Conservation (phyloP, 768 basidiomycete species). For the Punctularia strigosozonata region DNA sequence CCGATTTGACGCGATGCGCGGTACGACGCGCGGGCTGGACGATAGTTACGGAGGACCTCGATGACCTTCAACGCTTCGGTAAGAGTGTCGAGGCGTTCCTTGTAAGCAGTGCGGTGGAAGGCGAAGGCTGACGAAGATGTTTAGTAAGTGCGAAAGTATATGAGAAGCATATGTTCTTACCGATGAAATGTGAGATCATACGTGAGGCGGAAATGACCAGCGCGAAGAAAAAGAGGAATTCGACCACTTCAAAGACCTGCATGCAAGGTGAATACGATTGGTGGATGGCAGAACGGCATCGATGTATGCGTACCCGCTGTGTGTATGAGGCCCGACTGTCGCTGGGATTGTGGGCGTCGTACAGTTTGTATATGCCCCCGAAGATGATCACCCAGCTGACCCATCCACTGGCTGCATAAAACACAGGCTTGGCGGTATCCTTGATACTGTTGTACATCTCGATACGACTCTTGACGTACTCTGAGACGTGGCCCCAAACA, state of each 20-base stretch:
- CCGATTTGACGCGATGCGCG: constrained; percentile 2
- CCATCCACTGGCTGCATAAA: constrained; percentile 64
- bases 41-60: constrained; percentile 56
- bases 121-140: constrained; percentile 35
- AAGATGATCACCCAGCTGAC: constrained; percentile 72
- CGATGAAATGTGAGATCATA: constrained; percentile 60
- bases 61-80: constrained; percentile 41
- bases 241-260: constrained; percentile 49
- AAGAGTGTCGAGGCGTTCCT: constrained; percentile 55
- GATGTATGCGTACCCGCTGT: constrained; percentile 30
- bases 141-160: constrained; percentile 1
- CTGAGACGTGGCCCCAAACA: constrained; percentile 69
- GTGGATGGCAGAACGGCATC: not conserved
- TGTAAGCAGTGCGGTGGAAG: constrained; percentile 70
- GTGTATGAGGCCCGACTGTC: constrained; percentile 52
- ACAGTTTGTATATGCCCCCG: constrained; percentile 47
- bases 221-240: constrained; percentile 68
- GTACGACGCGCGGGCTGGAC: constrained; percentile 34
- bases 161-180: constrained; percentile 12
- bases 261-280: not conserved
- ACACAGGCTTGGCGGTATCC: constrained; percentile 54
- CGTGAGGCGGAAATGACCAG: constrained; percentile 51
- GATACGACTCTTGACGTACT: constrained; percentile 48
- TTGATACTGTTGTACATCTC: constrained; percentile 66
- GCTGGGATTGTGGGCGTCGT: constrained; percentile 24